Evolutionary conservation across 306 rosid species (phyloP), one percentile per base, ranked within the genome.

Genomic region (Canavalia gladiata): DNA sequence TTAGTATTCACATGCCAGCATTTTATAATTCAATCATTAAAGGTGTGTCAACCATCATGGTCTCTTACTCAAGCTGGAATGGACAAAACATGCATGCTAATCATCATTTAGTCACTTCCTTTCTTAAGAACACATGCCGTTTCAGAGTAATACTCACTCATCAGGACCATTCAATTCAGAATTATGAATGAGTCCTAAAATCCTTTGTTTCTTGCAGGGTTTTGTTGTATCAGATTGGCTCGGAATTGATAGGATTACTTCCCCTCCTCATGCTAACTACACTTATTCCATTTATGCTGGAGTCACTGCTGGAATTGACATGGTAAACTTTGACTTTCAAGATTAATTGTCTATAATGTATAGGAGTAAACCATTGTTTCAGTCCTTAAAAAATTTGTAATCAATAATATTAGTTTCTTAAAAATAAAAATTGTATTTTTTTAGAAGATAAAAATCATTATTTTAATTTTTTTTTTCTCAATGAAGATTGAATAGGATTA

Each of bases 21-120:
- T 84, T 80, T 41, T 52, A 68, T 37, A 72, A 75, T 79, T 80
- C 84, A 28, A 84, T 84, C 63, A 75, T 77, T 30, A 69, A 80
- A 31, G 84, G 87, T 9, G 87, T 84, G 25, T 3, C 82, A 75
- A 79, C 87, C 42, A 1, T 84, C 74, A 84, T 84, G 87, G 8
- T 84, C 49, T 84, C 87, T 68, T 84, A 79, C 68, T 79, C 87
- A 8, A 84, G 85, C 67, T 84, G 58, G 85, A 80, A 84, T 7
- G 87, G 84, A 13, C 37, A 51, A 75, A 84, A 84, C 50, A 84
- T 84, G 87, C 87, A 84, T 6, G 72, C 84, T 43, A 84, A 84
- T 69, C 82, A 12, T 6, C 54, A 75, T 10, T 58, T 84, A 33
- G 0, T 80, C n/a, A 80, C 85, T 0, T 57, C 62, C 30, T 80